Conservation (phyloP, 345 rosid genomes). For the Lumnitzera littorea region DNA sequence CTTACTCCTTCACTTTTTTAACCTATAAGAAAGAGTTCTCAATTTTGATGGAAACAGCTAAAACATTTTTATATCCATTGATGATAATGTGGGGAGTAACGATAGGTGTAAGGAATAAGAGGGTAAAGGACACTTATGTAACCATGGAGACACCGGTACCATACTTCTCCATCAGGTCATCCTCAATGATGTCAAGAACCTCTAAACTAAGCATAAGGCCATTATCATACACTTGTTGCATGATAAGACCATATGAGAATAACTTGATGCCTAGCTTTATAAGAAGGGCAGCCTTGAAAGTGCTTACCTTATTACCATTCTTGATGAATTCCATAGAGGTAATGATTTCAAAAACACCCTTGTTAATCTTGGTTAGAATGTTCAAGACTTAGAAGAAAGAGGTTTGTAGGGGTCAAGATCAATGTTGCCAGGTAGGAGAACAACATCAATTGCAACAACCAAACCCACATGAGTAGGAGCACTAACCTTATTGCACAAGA, state of each 20-base stretch:
- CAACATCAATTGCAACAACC: slow-evolving; percentile 86
- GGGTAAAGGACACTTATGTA: slow-evolving; percentile 54
- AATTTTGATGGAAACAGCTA: slow-evolving; percentile 60
- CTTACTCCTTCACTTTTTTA: slow-evolving; percentile 71
- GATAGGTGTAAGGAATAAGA: slow-evolving; percentile 80
- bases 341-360: slow-evolving; percentile 95
- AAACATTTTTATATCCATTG: slow-evolving; percentile 80
- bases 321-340: slow-evolving; percentile 87
- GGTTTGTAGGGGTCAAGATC: slow-evolving; percentile 94
- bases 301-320: slow-evolving; percentile 95
- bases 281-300: slow-evolving; percentile 87
- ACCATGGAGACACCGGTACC: slow-evolving; percentile 69
- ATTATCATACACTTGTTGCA: slow-evolving; percentile 63
- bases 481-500: slow-evolving; percentile 48
- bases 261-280: slow-evolving; percentile 90
- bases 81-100: slow-evolving; percentile 89
- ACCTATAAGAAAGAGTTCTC: slow-evolving; percentile 75
- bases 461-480: slow-evolving; percentile 99
- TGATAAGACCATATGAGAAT: slow-evolving; percentile 82
- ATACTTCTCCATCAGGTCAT: slow-evolving; percentile 68
- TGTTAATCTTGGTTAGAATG: slow-evolving; percentile 96
- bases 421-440: slow-evolving; percentile 92
- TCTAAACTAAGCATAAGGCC: slow-evolving; percentile 91
- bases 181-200: slow-evolving; percentile 78
- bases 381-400: slow-evolving; percentile 98